Percentiles rank a stretch among this genome's conserved stretches.
Conservation (phyloP, 768 basidiomycete species). For the Pleurotus citrinopileatus region DNA sequence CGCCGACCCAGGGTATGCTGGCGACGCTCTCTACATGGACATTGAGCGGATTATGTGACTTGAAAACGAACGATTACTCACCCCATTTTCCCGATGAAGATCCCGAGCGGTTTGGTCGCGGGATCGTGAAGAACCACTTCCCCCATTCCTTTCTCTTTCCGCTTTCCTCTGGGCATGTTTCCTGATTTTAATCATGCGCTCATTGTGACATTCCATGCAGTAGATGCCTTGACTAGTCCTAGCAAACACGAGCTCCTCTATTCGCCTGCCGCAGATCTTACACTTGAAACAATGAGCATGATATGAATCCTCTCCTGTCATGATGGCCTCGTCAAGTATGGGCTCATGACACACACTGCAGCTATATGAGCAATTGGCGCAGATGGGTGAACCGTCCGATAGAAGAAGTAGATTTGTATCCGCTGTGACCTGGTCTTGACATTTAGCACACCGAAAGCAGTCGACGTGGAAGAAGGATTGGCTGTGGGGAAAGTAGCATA, state of each 20-base stretch:
- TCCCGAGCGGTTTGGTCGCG: slow-evolving; percentile 38
- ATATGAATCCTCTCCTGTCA: slow-evolving; percentile 98
- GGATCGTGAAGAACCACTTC: slow-evolving; percentile 39
- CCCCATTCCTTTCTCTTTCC: slow-evolving; percentile 51
- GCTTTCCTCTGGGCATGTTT: slow-evolving; percentile 89
- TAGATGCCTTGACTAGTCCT: slow-evolving; percentile 98
- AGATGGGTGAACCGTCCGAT: slow-evolving; percentile 97
- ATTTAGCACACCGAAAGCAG: slow-evolving; percentile 98
- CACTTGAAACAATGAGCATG: slow-evolving; percentile 99
- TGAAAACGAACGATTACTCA: slow-evolving; percentile 27
- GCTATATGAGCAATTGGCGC: slow-evolving; percentile 88
- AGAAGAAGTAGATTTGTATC: slow-evolving; percentile 97
- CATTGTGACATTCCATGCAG: slow-evolving; percentile 98
- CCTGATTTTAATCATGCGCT: slow-evolving; percentile 90
- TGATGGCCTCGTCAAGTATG: slow-evolving; percentile 98
- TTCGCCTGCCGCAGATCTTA: slow-evolving; percentile 89
- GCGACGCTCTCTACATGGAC: slow-evolving; percentile 11
- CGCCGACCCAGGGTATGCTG: neutral
- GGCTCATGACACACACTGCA: slow-evolving; percentile 94
- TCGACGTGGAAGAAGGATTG: slow-evolving; percentile 94
- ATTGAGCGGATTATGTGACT: slow-evolving; percentile 11
- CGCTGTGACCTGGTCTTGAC: slow-evolving; percentile 86
- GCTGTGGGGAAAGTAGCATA: slow-evolving; percentile 33
- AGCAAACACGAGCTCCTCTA: slow-evolving; percentile 97
- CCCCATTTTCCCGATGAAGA: slow-evolving; percentile 37